These are phyloP conservation scores for Lactarius vividus DNA, from an alignment of 768 basidiomycete genomes.

Conservation along the genomic window DNA sequence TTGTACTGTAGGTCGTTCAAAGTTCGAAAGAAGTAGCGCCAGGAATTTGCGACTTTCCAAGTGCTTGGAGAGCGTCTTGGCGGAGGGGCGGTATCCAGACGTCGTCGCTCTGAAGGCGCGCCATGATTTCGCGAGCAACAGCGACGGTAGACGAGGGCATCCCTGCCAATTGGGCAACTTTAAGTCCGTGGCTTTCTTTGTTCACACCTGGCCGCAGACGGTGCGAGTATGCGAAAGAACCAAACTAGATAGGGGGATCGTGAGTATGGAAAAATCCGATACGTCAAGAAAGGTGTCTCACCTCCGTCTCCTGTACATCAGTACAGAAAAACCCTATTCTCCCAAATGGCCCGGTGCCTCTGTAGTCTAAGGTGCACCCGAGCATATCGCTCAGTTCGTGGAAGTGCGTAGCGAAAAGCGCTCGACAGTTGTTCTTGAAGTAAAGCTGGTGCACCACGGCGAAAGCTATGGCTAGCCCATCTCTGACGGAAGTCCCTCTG, in stretches of 20 bases:
- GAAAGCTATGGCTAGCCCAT: slow-evolving; percentile 92
- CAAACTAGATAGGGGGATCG: slow-evolving; percentile 47
- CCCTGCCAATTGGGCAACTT: slow-evolving; percentile 85
- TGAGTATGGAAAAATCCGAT: neutral
- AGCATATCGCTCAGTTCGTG: slow-evolving; percentile 90
- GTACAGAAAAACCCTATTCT: slow-evolving; percentile 87
- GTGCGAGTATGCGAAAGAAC: slow-evolving; percentile 82
- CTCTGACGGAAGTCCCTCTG: slow-evolving; percentile 87
- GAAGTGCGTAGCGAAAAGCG: slow-evolving; percentile 99
- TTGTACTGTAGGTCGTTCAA: neutral
- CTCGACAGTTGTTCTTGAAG: slow-evolving; percentile 66
- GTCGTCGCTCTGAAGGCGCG: slow-evolving; percentile 35
- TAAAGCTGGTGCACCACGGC: slow-evolving; percentile 83
- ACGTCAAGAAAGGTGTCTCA: slow-evolving; percentile 36
- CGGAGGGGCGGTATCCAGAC: slow-evolving; percentile 5
- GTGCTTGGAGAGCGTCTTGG: slow-evolving; percentile 11
- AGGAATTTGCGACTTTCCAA: slow-evolving; percentile 25
- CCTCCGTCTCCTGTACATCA: slow-evolving; percentile 75
- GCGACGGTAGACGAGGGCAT: slow-evolving; percentile 63
- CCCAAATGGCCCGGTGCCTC: slow-evolving; percentile 48
- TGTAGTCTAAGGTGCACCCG: slow-evolving; percentile 48
- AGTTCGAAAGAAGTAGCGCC: neutral
- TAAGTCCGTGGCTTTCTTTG: slow-evolving; percentile 85
- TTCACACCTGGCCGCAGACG: slow-evolving; percentile 80
- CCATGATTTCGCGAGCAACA: slow-evolving; percentile 57